Percentiles rank a stretch among this genome's conserved stretches.
Evolutionary conservation across 2,329 filamentous ascomycete genomes (phyloP).

Genomic region (Fusarium nurragi): DNA sequence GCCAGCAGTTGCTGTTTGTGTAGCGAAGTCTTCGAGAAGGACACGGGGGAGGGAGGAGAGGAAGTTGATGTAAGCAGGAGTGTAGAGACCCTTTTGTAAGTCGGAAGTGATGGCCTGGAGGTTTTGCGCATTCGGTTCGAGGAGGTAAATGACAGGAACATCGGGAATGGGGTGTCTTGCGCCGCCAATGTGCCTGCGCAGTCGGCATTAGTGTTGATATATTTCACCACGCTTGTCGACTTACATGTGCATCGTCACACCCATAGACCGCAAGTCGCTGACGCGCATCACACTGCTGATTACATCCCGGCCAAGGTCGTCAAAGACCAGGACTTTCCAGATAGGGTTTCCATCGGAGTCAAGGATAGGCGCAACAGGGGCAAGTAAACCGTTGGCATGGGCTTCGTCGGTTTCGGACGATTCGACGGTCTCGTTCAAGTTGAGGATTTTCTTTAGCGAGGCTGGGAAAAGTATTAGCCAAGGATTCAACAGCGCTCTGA

Average conservation of each 20-base stretch:
- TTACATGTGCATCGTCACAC: conserved; percentile 96
- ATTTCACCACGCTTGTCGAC: conserved; percentile 27
- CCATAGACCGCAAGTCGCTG: conserved; percentile 90
- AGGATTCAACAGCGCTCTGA: not conserved
- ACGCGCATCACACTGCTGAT: conserved; percentile 96
- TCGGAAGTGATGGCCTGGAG: conserved; percentile 85
- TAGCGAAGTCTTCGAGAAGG: conserved; percentile 92
- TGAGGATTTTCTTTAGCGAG: conserved; percentile 94
- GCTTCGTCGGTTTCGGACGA: conserved; percentile 70
- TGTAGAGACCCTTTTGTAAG: conserved; percentile 86
- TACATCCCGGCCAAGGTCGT: conserved; percentile 89
- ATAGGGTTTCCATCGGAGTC: conserved; percentile 90
- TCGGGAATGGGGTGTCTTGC: conserved; percentile 91
- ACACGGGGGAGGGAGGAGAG: conserved; percentile 91
- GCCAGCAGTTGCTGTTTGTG: conserved; percentile 82
- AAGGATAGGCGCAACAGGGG: conserved; percentile 80
- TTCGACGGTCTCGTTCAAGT: conserved; percentile 81
- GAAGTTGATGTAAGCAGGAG: conserved; percentile 96
- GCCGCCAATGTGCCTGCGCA: conserved; percentile 77
- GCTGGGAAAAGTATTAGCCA: conserved; percentile 59
- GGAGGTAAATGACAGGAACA: conserved; percentile 94
- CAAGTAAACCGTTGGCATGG: conserved; percentile 69
- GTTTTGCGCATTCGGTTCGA: conserved; percentile 87
- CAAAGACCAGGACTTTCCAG: conserved; percentile 98
- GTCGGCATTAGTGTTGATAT: conserved; percentile 39